phyloP scores from a whole-genome alignment of 495 filamentous ascomycete species.

The Cercophora sp. region DNA sequence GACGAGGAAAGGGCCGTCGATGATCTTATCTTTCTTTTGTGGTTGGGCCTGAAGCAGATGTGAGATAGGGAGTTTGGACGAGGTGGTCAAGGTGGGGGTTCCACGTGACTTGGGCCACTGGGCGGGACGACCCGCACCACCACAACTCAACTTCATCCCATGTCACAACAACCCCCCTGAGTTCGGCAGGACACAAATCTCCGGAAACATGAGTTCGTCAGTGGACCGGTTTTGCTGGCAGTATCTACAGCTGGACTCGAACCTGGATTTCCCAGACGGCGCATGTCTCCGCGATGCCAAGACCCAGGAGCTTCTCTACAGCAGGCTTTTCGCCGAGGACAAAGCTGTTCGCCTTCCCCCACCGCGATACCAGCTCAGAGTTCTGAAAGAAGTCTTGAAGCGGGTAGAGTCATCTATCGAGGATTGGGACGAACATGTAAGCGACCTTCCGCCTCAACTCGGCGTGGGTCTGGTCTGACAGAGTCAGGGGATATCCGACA shows the following conservation, averaged over 20 bases:
- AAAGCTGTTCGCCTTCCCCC: conserved; percentile 53
- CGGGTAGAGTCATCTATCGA: conserved; percentile 63
- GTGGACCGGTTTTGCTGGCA: conserved; percentile 41
- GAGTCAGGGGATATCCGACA: conserved; percentile 68
- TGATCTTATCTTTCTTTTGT: too few relatives aligned
- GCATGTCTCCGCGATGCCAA: conserved; percentile 29
- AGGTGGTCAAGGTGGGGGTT: too few relatives aligned
- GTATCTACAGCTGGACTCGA: conserved; percentile 37
- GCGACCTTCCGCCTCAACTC: conserved; percentile 18
- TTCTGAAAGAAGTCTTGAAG: conserved; percentile 64
- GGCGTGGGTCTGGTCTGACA: not conserved
- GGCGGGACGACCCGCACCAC: too few relatives aligned
- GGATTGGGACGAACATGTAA: conserved; percentile 82
- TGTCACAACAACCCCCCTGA: too few relatives aligned
- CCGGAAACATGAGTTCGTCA: too few relatives aligned
- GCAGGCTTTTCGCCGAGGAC: conserved; percentile 58
- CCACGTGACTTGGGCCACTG: too few relatives aligned
- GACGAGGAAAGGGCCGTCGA: too few relatives aligned
- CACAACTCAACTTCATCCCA: too few relatives aligned
- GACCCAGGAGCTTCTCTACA: conserved; percentile 61
- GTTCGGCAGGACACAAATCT: too few relatives aligned
- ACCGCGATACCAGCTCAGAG: conserved; percentile 60
- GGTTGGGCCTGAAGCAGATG: too few relatives aligned
- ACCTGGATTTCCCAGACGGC: conserved; percentile 31
- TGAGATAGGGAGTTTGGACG: too few relatives aligned